phyloP scores from a whole-genome alignment of 768 basidiomycete genomes.

The Suillus ampliporus region DNA sequence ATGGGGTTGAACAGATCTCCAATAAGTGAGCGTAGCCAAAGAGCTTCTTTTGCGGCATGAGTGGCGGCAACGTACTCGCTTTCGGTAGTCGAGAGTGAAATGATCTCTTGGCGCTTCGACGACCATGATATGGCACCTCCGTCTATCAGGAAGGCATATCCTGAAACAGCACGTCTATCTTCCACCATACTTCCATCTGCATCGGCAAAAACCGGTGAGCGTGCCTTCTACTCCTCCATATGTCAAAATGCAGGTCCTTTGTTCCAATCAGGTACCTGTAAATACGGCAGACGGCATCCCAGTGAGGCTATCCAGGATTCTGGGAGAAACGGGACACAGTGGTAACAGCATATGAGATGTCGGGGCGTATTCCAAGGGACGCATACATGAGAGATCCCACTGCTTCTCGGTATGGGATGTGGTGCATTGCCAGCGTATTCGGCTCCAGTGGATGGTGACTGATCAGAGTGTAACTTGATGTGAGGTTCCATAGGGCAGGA shows the following conservation, averaged over 20 bases:
- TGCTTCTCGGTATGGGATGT: conserved; percentile 33
- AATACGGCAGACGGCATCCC: conserved; percentile 14
- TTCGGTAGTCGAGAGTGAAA: background rate
- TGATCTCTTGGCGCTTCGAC: background rate
- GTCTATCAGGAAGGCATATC: conserved; percentile 23
- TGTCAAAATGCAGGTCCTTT: background rate
- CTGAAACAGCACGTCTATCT: conserved; percentile 31
- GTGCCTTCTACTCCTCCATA: no score
- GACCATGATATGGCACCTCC: background rate
- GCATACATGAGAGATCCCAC: conserved; percentile 36
- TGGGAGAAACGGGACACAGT: conserved; percentile 23
- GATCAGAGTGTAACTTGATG: conserved; percentile 23
- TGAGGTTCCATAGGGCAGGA: conserved; percentile 39
- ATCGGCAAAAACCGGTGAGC: no score
- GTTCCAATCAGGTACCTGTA: conserved; percentile 19
- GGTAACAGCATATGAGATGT: conserved; percentile 38
- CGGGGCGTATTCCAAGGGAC: conserved; percentile 32
- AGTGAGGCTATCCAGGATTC: conserved; percentile 15
- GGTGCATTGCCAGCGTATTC: conserved; percentile 28
- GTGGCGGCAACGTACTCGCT: conserved; percentile 21
- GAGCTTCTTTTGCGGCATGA: background rate
- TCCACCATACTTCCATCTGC: no score
- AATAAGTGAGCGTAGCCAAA: conserved; percentile 8
- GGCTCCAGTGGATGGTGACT: conserved; percentile 25
- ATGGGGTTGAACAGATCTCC: conserved; percentile 14